A percentile compares a stretch with the other conserved stretches of the same genome.
phyloP scores from a whole-genome alignment of 345 rosid genomes.

The Eucalyptus pauciflora region DNA sequence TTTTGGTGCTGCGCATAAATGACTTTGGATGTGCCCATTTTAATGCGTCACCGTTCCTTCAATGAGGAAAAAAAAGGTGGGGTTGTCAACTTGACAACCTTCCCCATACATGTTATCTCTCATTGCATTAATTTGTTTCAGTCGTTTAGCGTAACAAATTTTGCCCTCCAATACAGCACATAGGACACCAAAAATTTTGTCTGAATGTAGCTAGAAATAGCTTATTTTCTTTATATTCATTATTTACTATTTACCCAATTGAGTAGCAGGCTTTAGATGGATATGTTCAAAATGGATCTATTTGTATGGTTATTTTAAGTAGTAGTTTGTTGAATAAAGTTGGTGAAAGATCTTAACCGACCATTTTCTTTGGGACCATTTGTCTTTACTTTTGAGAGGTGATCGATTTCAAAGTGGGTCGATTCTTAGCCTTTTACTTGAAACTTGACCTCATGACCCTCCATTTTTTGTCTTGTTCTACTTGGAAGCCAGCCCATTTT shows the following conservation, averaged over 20 bases:
- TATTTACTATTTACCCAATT: neutral
- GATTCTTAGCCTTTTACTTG: neutral
- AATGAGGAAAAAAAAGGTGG: rapidly evolving
- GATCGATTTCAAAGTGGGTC: neutral
- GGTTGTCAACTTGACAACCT: neutral
- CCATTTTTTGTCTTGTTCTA: neutral
- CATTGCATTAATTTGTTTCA: neutral
- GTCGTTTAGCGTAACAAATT: neutral
- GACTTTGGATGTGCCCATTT: neutral
- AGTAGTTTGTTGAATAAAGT: neutral
- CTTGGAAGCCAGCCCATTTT: neutral
- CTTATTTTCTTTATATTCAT: neutral
- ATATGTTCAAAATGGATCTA: neutral
- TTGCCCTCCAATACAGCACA: neutral
- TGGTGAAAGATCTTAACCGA: neutral
- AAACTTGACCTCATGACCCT: neutral
- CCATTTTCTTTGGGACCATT: neutral
- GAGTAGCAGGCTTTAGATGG: neutral
- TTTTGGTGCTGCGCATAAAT: neutral
- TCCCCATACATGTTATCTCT: neutral
- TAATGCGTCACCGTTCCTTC: neutral
- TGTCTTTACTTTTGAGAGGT: neutral
- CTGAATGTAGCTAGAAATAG: neutral
- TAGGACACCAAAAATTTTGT: neutral
- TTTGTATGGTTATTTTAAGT: neutral